Conservation (phyloP, 2,329 filamentous ascomycete genomes). For the Talaromyces sp. region DNA sequence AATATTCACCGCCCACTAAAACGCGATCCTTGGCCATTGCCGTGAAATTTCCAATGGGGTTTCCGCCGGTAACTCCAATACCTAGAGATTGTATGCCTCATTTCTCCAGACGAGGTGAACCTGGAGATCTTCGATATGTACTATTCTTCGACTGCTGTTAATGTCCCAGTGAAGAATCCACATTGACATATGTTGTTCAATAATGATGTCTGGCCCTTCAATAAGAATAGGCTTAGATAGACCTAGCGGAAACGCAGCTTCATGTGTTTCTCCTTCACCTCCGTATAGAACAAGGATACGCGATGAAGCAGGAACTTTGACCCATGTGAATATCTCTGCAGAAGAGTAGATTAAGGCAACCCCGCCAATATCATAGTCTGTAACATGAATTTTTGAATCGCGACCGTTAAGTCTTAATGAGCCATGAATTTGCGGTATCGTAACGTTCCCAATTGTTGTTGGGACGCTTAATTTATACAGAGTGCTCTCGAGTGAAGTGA, state of each 20-base stretch:
- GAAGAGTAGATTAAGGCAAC: conserved; percentile 29
- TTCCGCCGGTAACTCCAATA: conserved; percentile 26
- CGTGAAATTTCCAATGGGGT: neutral
- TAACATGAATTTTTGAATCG: conserved; percentile 42
- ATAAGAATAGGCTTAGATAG: conserved; percentile 21
- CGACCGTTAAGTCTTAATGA: conserved; percentile 35
- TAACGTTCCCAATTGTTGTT: conserved; percentile 35
- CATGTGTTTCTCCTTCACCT: conserved; percentile 34
- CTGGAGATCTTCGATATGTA: conserved; percentile 41
- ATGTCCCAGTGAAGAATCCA: conserved; percentile 50
- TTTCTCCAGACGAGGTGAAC: conserved; percentile 53
- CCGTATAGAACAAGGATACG: conserved; percentile 43
- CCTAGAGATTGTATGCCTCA: conserved; percentile 42
- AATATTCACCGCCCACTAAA: conserved; percentile 39
- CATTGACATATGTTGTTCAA: conserved; percentile 20
- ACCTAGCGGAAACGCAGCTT: conserved; percentile 29
- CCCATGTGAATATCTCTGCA: conserved; percentile 45
- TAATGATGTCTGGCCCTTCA: conserved; percentile 27
- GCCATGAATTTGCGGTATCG: conserved; percentile 37
- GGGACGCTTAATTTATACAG: conserved; percentile 59
- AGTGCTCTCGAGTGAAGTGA: conserved; percentile 52
- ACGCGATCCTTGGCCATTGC: conserved; percentile 24
- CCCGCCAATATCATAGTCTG: conserved; percentile 33
- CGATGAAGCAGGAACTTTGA: conserved; percentile 55
- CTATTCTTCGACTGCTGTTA: conserved; percentile 41